A percentile compares a stretch with the other conserved stretches of the same genome.
These are phyloP conservation scores for Debaryomyces subglobosus DNA, from an alignment of 1,139 yeast species.

Conservation along the genomic window DNA sequence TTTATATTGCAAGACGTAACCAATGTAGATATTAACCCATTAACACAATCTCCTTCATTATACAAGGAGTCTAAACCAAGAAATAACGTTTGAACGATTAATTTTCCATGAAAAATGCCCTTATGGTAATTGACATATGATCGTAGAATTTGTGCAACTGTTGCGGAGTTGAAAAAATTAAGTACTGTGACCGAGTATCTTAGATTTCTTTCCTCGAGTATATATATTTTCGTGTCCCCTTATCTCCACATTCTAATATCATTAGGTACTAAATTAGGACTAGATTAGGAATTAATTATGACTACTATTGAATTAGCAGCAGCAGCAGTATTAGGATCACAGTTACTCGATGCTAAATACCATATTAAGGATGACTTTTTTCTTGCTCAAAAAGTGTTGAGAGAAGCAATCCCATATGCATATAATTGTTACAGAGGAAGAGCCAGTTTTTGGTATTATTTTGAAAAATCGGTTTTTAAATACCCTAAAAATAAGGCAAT, in stretches of 20 bases:
- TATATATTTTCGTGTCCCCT: not conserved
- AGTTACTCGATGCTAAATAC: conserved; percentile 54
- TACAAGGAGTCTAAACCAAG: not conserved
- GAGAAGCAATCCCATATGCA: conserved; percentile 46
- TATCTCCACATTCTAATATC: not conserved
- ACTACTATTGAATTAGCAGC: conserved; percentile 41
- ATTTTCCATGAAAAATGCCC: not conserved
- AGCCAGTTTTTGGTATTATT: conserved; percentile 68
- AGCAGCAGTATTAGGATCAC: conserved; percentile 49
- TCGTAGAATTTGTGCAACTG: not conserved
- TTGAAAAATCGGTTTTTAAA: conserved; percentile 53
- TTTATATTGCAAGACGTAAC: no score
- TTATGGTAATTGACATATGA: not conserved
- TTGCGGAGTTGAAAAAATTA: conserved; percentile 1
- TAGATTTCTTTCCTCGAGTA: not conserved
- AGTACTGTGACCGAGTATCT: not conserved
- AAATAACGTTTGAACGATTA: not conserved
- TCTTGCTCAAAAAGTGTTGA: conserved; percentile 46
- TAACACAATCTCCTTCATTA: not conserved
- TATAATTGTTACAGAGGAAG: conserved; percentile 46
- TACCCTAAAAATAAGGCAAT: conserved; percentile 61
- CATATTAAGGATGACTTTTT: conserved; percentile 57
- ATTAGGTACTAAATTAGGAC: not conserved
- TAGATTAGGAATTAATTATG: not conserved
- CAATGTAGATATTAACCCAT: not conserved